Base-by-base conservation (phyloP, 768 basidiomycete species). In the Mycena albidolilacea region DNA sequence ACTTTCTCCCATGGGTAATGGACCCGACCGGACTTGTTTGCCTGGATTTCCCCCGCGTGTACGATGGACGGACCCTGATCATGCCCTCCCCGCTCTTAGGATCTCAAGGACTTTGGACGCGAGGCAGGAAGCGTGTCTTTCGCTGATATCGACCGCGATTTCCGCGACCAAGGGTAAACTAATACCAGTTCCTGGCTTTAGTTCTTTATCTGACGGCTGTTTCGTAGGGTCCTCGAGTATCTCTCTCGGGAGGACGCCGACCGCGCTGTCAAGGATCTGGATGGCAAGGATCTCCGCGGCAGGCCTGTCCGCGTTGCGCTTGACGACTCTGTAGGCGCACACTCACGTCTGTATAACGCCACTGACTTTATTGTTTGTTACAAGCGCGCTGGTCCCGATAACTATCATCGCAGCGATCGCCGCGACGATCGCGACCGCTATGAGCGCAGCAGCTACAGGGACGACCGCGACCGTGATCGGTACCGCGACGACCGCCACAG, bases 31-130 rank as follows among this genome's bases (percentile, higher is more conserved):
- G 54, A 23, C 57, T 55, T 17, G 19, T 59, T 48, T 64, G 65
- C 30, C 72, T 80, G 67, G 63, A 23, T 54, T 61, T 61, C 64
- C 48, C 30, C 70, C 70, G 64, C 59, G 69, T 65, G 11, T 71
- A 79, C 78, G 81, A 80, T 75, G 81, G 83, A 82, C 80, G 81
- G 81, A 82, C 82, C 81, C 86, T 87, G 78, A 88, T 84, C 61
- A 66, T 61, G 74, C 80, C 84, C 80, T 80, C 82, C 83, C 83
- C 82, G 80, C 83, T 79, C 81, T 79, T 88, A 99, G 97, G 97
- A 99, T 81, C 86, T 99, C 81, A 99, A 99, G 84, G 97, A 99
- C 80, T 98, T 97, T 73, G 97, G 97, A 77, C 95, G 97, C 73
- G 93, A 96, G 79, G 95, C 95, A 62, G 97, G 96, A 54, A 94